Conservation (phyloP, 1,139 yeast species). For the Sugiyamaella neomexicana region DNA sequence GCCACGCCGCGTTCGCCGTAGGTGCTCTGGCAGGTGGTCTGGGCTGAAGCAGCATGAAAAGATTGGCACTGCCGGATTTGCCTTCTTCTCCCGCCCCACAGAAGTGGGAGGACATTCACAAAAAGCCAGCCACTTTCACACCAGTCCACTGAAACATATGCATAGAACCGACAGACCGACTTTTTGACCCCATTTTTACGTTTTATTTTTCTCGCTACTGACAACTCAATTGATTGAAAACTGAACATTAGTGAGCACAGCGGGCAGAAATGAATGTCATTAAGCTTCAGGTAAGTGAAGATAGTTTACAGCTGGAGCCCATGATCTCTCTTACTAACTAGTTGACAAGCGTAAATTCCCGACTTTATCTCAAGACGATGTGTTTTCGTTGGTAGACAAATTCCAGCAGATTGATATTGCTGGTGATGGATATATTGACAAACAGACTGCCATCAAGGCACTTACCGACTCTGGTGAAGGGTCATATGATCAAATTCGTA, state of each 20-base stretch:
- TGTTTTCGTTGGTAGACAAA: slow-evolving; percentile 80
- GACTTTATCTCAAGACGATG: slow-evolving; percentile 76
- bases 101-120: background rate
- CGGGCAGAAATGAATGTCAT: slow-evolving; percentile 51
- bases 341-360: slow-evolving; percentile 64
- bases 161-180: background rate
- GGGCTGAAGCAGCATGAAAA: background rate
- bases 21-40: background rate
- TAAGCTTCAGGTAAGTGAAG: slow-evolving; percentile 51
- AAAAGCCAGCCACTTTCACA: slow-evolving; percentile 11
- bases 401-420: slow-evolving; percentile 75
- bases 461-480: slow-evolving; percentile 78
- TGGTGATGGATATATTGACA: slow-evolving; percentile 95
- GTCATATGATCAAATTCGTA: slow-evolving; percentile 89
- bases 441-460: slow-evolving; percentile 83
- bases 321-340: slow-evolving; percentile 37
- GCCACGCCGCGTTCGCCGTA: too few species aligned
- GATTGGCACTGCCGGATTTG: background rate
- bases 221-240: slow-evolving; percentile 13
- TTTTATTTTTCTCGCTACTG: slow-evolving; percentile 1
- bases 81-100: background rate
- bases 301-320: too few species aligned
- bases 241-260: background rate
- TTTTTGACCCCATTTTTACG: slow-evolving; percentile 3
- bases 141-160: slow-evolving; percentile 5